phyloP scores from a whole-genome alignment of 805 yeast genomes.

The Saturnispora mendoncae region DNA sequence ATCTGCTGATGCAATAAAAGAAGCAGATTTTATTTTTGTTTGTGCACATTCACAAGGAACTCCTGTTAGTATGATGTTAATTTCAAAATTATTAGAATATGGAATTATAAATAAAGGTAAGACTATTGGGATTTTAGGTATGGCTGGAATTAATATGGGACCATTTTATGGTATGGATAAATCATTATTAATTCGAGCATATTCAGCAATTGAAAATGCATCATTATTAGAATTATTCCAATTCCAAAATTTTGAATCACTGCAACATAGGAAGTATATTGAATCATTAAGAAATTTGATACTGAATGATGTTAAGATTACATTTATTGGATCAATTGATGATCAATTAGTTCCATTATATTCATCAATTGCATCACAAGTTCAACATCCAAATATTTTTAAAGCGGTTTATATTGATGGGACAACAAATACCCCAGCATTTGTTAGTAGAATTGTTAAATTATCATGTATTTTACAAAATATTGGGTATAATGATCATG shows the following conservation, averaged over 20 bases:
- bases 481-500: conserved; percentile 75
- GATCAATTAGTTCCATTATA: conserved; percentile 93
- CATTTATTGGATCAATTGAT: conserved; percentile 81
- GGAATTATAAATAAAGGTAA: conserved; percentile 39
- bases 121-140: conserved; percentile 66
- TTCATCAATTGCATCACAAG: conserved; percentile 74
- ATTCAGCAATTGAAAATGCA: conserved; percentile 82
- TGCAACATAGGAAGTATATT: conserved; percentile 62
- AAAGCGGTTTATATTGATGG: conserved; percentile 87
- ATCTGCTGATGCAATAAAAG: conserved; percentile 39
- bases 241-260: conserved; percentile 67
- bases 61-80: conserved; percentile 74
- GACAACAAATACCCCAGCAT: conserved; percentile 67
- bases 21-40: conserved; percentile 79
- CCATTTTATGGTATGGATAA: conserved; percentile 90
- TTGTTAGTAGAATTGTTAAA: conserved; percentile 65
- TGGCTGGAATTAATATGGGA: conserved; percentile 95
- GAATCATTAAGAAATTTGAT: conserved; percentile 59
- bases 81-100: conserved; percentile 63
- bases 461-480: conserved; percentile 69
- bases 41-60: conserved; percentile 97
- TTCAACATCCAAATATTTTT: conserved; percentile 81
- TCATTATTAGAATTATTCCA: conserved; percentile 82
- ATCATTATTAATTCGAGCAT: conserved; percentile 73
- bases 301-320: conserved; percentile 62